Percentiles rank a stretch among this genome's conserved stretches.
These are phyloP conservation scores for Solanum pennellii DNA, from an alignment of 257 asterid species.

Conservation along the genomic window DNA sequence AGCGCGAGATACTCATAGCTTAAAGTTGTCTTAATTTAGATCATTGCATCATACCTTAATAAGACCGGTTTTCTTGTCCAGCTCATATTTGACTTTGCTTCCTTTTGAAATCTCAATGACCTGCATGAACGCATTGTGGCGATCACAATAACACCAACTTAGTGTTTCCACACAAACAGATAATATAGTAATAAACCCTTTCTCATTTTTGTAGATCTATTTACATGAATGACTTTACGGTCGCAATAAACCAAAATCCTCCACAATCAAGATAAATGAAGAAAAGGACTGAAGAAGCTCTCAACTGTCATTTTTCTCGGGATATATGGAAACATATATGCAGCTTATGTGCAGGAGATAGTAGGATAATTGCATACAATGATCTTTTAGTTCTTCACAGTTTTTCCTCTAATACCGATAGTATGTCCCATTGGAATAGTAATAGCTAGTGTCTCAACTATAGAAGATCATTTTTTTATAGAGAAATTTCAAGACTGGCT, in stretches of 20 bases:
- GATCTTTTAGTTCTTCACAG: background rate
- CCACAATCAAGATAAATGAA: background rate
- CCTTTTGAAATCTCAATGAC: conserved; percentile 97
- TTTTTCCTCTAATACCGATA: background rate
- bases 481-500: background rate
- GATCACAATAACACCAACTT: background rate
- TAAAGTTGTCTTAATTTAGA: background rate
- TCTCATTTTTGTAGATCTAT: background rate
- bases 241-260: background rate
- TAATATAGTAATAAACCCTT: background rate
- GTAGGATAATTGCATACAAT: background rate
- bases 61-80: conserved; percentile 90
- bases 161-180: background rate
- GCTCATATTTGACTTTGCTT: conserved; percentile 91
- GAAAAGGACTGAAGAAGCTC: background rate
- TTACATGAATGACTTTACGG: background rate
- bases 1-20: background rate
- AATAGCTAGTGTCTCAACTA: background rate
- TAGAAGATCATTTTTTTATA: background rate
- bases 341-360: background rate
- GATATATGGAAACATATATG: background rate
- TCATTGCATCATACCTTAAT: conserved; percentile 48
- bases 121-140: conserved; percentile 15
- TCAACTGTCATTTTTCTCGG: background rate
- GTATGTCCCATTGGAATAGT: background rate